These are phyloP conservation scores for Xylaria sp. DNA, from an alignment of 2,329 filamentous ascomycete genomes.

Conservation along the genomic window DNA sequence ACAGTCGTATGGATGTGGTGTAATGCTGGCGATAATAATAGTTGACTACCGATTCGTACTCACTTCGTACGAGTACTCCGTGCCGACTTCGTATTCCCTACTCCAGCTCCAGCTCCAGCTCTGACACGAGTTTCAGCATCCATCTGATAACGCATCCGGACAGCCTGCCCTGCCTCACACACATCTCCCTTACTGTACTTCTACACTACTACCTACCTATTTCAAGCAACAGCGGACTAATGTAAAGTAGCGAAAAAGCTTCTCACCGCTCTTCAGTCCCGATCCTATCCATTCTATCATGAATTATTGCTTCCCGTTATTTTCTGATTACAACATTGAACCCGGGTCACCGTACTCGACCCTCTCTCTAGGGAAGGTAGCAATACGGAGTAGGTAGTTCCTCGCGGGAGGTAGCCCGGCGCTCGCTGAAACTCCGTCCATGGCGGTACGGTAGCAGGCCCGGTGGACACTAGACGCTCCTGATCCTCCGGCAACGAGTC, in stretches of 20 bases:
- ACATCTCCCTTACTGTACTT: neutral
- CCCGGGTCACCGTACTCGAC: no score
- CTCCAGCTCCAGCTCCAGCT: no score
- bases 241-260: neutral
- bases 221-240: neutral
- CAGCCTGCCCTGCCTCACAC: no score
- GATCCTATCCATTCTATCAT: no score
- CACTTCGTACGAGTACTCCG: neutral
- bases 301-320: neutral
- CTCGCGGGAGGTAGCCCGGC: neutral
- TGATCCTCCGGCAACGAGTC: neutral
- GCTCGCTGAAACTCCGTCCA: no score
- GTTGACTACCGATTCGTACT: neutral
- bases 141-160: no score
- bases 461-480: neutral
- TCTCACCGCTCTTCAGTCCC: neutral
- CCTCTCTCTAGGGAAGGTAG: no score
- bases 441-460: neutral
- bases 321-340: neutral
- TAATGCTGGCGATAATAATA: neutral
- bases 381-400: neutral
- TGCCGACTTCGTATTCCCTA: neutral
- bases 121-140: no score
- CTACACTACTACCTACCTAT: neutral
- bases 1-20: no score